Percentiles rank a stretch among this genome's conserved stretches.
These are phyloP conservation scores for Zoysia matrella DNA, from an alignment of 202 grass and related monocot species.

Conservation along the genomic window DNA sequence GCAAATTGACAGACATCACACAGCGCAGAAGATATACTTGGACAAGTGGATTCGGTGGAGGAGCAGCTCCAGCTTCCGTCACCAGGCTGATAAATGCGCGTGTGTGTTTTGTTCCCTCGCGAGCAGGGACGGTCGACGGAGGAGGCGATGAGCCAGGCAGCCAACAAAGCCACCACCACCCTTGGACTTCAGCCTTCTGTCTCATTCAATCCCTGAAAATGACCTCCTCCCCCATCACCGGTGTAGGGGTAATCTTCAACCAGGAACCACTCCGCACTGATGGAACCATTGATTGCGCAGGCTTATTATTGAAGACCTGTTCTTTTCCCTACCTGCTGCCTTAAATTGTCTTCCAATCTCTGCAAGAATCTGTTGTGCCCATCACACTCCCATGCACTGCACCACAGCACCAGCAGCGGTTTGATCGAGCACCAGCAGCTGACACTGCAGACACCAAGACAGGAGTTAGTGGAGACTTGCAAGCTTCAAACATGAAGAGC, in stretches of 20 bases:
- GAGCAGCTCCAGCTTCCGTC: not conserved
- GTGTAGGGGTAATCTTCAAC: conserved; percentile 39
- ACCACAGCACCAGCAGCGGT: too few relatives aligned
- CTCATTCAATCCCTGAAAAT: conserved; percentile 27
- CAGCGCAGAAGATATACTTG: not conserved
- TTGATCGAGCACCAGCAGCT: not conserved
- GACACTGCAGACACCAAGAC: not conserved
- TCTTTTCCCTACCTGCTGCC: conserved; percentile 22
- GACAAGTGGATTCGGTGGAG: conserved; percentile 18
- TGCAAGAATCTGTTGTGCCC: not conserved
- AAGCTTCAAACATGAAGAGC: not conserved
- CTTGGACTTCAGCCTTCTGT: too few relatives aligned
- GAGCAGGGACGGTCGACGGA: not conserved
- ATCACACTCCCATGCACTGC: not conserved
- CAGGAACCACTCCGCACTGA: conserved; percentile 46
- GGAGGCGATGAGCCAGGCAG: not conserved
- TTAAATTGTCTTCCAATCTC: not conserved
- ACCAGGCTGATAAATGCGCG: conserved; percentile 40
- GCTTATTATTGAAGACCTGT: conserved; percentile 42
- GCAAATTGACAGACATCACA: conserved; percentile 35
- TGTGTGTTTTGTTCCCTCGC: conserved; percentile 48
- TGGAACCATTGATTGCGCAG: conserved; percentile 59
- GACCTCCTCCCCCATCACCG: conserved; percentile 25
- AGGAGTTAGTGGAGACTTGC: not conserved
- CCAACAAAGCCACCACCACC: not conserved